Base-by-base conservation (phyloP, 1,284 basidiomycete species). In the Cryptococcus maquisensis region DNA sequence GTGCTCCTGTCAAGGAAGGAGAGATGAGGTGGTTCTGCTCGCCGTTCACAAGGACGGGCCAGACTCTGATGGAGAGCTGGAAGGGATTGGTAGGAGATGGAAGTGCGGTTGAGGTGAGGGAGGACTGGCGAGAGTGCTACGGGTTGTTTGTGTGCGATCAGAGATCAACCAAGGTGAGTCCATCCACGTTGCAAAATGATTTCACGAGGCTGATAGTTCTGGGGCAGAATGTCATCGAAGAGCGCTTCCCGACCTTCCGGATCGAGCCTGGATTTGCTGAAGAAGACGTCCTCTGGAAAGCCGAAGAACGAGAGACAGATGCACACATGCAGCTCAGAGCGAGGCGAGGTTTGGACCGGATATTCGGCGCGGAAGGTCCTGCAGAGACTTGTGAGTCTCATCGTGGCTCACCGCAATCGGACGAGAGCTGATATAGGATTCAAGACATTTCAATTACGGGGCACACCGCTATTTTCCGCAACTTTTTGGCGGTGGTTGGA, bases 221-320 rank as follows among this genome's bases (percentile, higher is more conserved):
- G 6, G 6, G n/a, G 44, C 48, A 80, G 51, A 79, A 82, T 0
- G 79, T 81, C 48, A 84, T 93, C 50, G 59, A 71, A 0, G 59
- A 68, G 0, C 69, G 79, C 1, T 91, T 87, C 63, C 86, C 87
- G 0, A 67, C 74, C 5, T 86, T 86, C 66, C 60, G 50, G 1
- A 83, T 91, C 54, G 88, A 92, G 64, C 68, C 77, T 0, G 82
- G 80, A 0, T 85, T 94, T 58, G 76, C 81, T 0, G 90, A 94
- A 66, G 78, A 84, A 21, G 90, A 93, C 68, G 73, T 80, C 23
- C 73, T 88, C 1, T 91, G 87, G 87, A 78, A 76, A 13, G 61
- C 82, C 0, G 81, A 85, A 52, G 78, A 81, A 47, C 80, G 89
- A 36, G 90, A 95, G 69, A 81, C 81, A 0, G 74, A 81, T 37